A percentile compares a stretch with the other conserved stretches of the same genome.
Conservation (phyloP, 192 early-diverging fungal genomes). For the Backusella macrospora region DNA sequence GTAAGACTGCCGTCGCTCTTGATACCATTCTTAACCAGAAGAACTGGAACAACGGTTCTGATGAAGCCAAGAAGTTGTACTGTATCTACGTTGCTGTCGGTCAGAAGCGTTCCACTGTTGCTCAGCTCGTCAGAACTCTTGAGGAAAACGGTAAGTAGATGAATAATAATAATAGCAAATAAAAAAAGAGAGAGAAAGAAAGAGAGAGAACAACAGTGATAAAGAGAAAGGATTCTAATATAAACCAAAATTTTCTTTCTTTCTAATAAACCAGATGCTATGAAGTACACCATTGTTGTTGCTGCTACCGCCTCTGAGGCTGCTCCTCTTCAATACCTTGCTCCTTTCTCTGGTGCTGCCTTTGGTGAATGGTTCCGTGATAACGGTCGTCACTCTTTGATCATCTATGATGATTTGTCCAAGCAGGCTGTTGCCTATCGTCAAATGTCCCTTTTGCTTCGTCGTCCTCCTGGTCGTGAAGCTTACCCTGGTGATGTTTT, state of each 20-base stretch:
- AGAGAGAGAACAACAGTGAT: too few species aligned
- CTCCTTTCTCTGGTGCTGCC: conserved; percentile 97
- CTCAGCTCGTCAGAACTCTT: conserved; percentile 97
- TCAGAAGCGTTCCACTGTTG: conserved; percentile 99
- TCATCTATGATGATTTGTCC: conserved; percentile 99
- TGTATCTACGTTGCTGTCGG: conserved; percentile 99
- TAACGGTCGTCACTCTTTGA: conserved; percentile 96
- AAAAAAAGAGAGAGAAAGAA: neutral
- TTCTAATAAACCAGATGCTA: too few species aligned
- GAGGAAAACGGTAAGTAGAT: conserved; percentile 75
- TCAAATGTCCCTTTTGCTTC: conserved; percentile 98
- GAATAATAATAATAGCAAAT: neutral
- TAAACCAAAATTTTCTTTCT: neutral
- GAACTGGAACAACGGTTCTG: conserved; percentile 93
- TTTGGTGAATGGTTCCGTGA: conserved; percentile 99
- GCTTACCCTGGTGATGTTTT: conserved; percentile 99
- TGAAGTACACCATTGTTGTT: conserved; percentile 98
- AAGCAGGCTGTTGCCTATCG: conserved; percentile 99
- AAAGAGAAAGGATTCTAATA: neutral
- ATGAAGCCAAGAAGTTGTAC: conserved; percentile 98
- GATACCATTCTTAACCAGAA: conserved; percentile 99
- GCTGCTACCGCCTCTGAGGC: conserved; percentile 99
- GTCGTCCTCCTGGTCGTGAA: conserved; percentile 99
- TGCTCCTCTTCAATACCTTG: conserved; percentile 97
- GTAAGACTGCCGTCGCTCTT: conserved; percentile 97